These are phyloP conservation scores for Sechiopsis laciniata DNA, from an alignment of 306 rosid species.

Conservation along the genomic window DNA sequence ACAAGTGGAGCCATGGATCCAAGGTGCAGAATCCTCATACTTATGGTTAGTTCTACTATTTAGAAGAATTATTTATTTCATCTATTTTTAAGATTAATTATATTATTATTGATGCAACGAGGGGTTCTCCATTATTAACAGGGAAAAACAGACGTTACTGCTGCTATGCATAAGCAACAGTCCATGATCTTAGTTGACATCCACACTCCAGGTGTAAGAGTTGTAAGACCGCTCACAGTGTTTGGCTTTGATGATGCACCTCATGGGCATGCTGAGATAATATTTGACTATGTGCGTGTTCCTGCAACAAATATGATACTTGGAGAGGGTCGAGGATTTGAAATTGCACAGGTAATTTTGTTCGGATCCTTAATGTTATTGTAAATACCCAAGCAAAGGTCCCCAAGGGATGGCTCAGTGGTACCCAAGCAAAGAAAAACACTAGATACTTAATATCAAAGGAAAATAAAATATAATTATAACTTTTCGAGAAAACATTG, in stretches of 20 bases:
- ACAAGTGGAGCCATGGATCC: constrained; percentile 99
- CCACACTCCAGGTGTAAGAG: constrained; percentile 64
- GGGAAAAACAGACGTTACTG: constrained; percentile 94
- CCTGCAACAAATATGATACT: constrained; percentile 68
- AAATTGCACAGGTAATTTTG: constrained; percentile 82
- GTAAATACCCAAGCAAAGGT: too few relatives aligned
- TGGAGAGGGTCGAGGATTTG: constrained; percentile 97
- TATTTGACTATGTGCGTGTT: constrained; percentile 67
- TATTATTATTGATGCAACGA: constrained; percentile 17
- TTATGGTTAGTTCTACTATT: constrained; percentile 65
- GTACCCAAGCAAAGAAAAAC: too few relatives aligned
- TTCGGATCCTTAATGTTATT: constrained; percentile 15
- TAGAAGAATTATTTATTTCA: constrained; percentile 9
- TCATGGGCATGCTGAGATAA: constrained; percentile 91
- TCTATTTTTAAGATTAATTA: neutral
- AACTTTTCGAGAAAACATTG: too few relatives aligned
- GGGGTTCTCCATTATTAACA: constrained; percentile 33
- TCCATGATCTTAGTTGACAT: constrained; percentile 94
- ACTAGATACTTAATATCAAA: too few relatives aligned
- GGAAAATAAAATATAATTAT: too few relatives aligned
- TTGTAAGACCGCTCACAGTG: constrained; percentile 77
- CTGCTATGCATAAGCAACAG: constrained; percentile 76
- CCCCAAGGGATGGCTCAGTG: too few relatives aligned
- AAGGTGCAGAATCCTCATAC: constrained; percentile 77
- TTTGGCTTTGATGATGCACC: constrained; percentile 98